Evolutionary conservation across 1,139 yeast genomes (phyloP).

Genomic region (Hemisphaericaspora xylofermentans): DNA sequence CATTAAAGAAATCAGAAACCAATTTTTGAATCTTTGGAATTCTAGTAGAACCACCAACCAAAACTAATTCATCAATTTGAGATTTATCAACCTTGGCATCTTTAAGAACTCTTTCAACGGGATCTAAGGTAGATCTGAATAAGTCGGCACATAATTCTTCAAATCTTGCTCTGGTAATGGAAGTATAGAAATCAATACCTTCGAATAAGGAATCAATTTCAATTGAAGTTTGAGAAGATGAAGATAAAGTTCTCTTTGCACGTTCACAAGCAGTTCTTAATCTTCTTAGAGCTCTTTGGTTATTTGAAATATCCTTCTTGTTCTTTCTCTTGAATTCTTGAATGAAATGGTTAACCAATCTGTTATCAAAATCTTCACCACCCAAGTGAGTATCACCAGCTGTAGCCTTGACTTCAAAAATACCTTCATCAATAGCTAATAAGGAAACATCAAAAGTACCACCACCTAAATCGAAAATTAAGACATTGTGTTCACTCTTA

Average conservation of each 20-base stretch:
- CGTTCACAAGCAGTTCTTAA: slow-evolving; percentile 46
- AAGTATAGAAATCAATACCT: slow-evolving; percentile 43
- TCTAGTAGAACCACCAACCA: slow-evolving; percentile 48
- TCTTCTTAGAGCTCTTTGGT: slow-evolving; percentile 43
- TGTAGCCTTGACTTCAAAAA: slow-evolving; percentile 94
- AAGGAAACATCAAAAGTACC: slow-evolving; percentile 98
- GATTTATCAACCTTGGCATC: slow-evolving; percentile 44
- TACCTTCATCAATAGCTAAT: slow-evolving; percentile 91
- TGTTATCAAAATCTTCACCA: slow-evolving; percentile 66
- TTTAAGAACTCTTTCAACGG: slow-evolving; percentile 44
- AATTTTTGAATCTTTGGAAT: slow-evolving; percentile 46
- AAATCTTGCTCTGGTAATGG: slow-evolving; percentile 46
- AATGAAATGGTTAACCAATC: slow-evolving; percentile 36
- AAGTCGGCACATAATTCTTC: slow-evolving; percentile 46
- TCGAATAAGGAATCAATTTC: slow-evolving; percentile 42
- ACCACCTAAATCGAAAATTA: slow-evolving; percentile 96
- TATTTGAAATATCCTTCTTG: slow-evolving; percentile 36
- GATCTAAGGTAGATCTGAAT: slow-evolving; percentile 44
- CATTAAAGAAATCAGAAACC: slow-evolving; percentile 45
- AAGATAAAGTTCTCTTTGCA: slow-evolving; percentile 43
- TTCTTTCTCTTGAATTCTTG: slow-evolving; percentile 40
- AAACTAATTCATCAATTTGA: slow-evolving; percentile 38
- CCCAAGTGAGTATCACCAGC: slow-evolving; percentile 99
- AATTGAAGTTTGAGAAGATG: slow-evolving; percentile 41
- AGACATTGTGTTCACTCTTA: slow-evolving; percentile 65